Base-by-base conservation (phyloP, 768 basidiomycete genomes). In the Boletus pseudopeckii region DNA sequence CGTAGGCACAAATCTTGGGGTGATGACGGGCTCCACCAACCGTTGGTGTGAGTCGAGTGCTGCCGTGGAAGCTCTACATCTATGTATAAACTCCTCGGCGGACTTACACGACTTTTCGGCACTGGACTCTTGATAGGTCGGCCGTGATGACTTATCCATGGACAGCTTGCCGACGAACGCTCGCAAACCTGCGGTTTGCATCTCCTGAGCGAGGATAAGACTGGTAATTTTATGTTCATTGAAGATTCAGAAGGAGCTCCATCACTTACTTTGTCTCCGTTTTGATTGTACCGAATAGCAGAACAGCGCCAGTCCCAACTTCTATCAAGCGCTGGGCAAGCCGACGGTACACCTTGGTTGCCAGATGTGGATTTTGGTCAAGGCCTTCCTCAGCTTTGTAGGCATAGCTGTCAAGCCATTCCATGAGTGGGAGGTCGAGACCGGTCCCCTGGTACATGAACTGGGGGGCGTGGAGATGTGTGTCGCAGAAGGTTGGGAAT, bases 111-210 rank as follows among this genome's bases (percentile, higher is more conserved):
- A 77, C 22, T 69, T 70, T 7, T 72, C 58, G 3, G 78, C 62
- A 2, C 86, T 82, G 0, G 76, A 53, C 64, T 94, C 92, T 42
- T 80, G 74, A 68, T 95, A 95, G 1, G 85, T 79, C 0, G 83
- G 78, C 1, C 84, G 77, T 6, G 83, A 81, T 7, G 86, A 89
- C 24, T 81, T 83, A 66, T 93, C 91, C 92, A 94, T 94, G 0
- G 90, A 91, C 11, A 96, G 74, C 66, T 95, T 96, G 17, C 92
- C 93, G n/a, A 96, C 78, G 57, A 88, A 90, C 0, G 84, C 90
- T 32, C 93, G 76, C 17, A 95, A 59, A 5, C 93, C 91, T 18
- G 80, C 80, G 0, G 69, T 61, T 55, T 85, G 85, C 82, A 95
- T 90, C 13, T 75, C 77, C 34, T 83, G 72, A 4, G 92, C 92